Base-by-base conservation (phyloP, 2,329 filamentous ascomycete genomes). In the Apiospora sp. region DNA sequence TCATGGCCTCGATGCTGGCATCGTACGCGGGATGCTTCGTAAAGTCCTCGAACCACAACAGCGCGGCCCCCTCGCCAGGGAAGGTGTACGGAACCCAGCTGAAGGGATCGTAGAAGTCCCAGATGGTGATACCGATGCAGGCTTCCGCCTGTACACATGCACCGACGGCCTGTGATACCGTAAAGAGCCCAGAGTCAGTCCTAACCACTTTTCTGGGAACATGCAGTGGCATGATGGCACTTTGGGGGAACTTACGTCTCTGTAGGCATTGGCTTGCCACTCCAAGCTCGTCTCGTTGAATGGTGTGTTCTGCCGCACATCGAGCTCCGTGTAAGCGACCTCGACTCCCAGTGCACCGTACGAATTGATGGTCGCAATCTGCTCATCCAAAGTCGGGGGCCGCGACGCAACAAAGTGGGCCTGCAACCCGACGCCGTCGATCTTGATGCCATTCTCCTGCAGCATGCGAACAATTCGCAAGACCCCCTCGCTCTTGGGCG, bases 241-340 rank as follows among this genome's bases (percentile, higher is more conserved):
- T 3, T 24, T 16, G 30, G 37, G 14, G 1, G 34, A 27, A 70
- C 73, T 58, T 46, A 80, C 78, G 54, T 78, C 73, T 54, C 73
- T 73, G 73, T 82, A 82, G 49, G 75, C 78, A 24, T 76, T 73
- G 67, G 75, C 78, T 74, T 82, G 81, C 77, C 74, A 75, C 48
- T 73, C 77, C 27, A 82, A 72, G 71, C 75, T 79, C 8, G 76
- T 77, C 72, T 76, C 76, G 58, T 79, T 80, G 46, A 75, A 37
- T 1, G 81, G 81, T 10, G 78, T 71, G 37, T 76, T 68, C 34
- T 86, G 81, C 30, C 88, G 80, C 30, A 90, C 84, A 75, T 90
- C 88, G 27, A 90, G 80, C 79, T 90, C 88, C 2, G 88, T 90
- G 69, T 88, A 80, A 4, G 87, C 87, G 1, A 89, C 85, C 71